These are phyloP conservation scores for Penicillium daleae DNA, from an alignment of 495 filamentous ascomycete genomes.

Conservation along the genomic window DNA sequence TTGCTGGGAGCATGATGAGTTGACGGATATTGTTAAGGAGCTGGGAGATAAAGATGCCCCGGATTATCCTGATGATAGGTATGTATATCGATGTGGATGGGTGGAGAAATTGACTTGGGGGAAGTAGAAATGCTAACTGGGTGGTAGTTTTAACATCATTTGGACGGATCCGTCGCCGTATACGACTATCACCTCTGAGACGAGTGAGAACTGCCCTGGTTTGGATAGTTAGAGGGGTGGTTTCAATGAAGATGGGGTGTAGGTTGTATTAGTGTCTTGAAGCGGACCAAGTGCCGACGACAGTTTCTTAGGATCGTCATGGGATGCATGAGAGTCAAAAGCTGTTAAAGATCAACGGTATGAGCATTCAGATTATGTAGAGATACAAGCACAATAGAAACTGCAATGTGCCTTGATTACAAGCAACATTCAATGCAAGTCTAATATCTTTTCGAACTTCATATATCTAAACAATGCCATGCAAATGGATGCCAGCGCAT, in stretches of 20 bases:
- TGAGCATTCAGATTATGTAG: neutral
- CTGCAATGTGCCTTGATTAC: neutral
- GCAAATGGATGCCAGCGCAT: slow-evolving; percentile 6
- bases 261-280: no score
- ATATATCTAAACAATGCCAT: slow-evolving; percentile 2
- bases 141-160: slow-evolving; percentile 28
- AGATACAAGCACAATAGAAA: neutral
- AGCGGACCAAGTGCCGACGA: no score
- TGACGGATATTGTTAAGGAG: slow-evolving; percentile 50
- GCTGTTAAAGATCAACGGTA: neutral
- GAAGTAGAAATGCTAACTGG: slow-evolving; percentile 4
- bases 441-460: slow-evolving; percentile 7
- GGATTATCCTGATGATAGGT: slow-evolving; percentile 41
- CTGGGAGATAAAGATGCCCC: slow-evolving; percentile 48
- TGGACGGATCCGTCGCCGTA: slow-evolving; percentile 37
- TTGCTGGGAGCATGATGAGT: slow-evolving; percentile 58
- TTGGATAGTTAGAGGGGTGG: slow-evolving; percentile 27
- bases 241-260: no score
- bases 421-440: neutral
- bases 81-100: neutral
- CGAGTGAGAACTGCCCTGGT: slow-evolving; percentile 30
- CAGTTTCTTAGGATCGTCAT: neutral
- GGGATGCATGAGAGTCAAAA: neutral
- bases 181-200: slow-evolving; percentile 17
- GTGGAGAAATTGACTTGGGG: no score